Evolutionary conservation across 306 rosid genomes (phyloP).

Genomic region (Cucumis sativus): Cucumber_9930_V3 NC_026655.2:6744001-6744500

Average conservation of each 20-base stretch:
- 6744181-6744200: neutral
- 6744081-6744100: too few relatives aligned
- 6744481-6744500: neutral
- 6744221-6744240: neutral
- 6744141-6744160: neutral
- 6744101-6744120: too few relatives aligned
- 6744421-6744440: conserved; percentile 65
- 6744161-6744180: neutral
- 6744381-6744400: conserved; percentile 62
- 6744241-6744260: neutral
- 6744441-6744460: conserved; percentile 13
- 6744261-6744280: neutral
- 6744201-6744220: neutral
- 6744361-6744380: conserved; percentile 27
- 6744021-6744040: too few relatives aligned
- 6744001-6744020: too few relatives aligned
- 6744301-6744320: neutral
- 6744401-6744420: conserved; percentile 59
- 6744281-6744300: neutral
- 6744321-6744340: neutral
- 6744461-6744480: neutral
- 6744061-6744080: too few relatives aligned
- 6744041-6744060: too few relatives aligned
- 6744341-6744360: conserved; percentile 36
- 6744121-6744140: too few relatives aligned